phyloP scores from a whole-genome alignment of 1,139 yeast genomes.

The Zygoascus meyerae region DNA sequence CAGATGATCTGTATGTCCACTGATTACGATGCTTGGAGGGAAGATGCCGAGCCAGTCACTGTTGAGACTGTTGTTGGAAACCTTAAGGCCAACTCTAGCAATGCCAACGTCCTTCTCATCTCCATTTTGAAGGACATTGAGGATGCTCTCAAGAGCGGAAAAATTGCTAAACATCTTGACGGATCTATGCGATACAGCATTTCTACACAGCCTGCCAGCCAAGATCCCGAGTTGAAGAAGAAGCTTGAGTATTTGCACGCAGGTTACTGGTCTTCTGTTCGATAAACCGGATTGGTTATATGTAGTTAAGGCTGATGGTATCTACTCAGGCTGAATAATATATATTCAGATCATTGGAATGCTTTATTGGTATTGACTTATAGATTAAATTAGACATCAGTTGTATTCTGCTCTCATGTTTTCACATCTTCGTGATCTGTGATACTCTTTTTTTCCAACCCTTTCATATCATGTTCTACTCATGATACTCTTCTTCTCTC shows the following conservation, averaged over 20 bases:
- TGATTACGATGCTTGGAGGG: slow-evolving; percentile 98
- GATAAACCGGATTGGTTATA: background rate
- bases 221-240: slow-evolving; percentile 64
- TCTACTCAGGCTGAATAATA: too few species aligned
- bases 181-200: slow-evolving; percentile 81
- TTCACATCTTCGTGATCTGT: too few species aligned
- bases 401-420: too few species aligned
- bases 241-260: slow-evolving; percentile 87
- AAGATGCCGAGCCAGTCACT: slow-evolving; percentile 89
- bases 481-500: slow-evolving; percentile 3
- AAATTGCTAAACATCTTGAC: slow-evolving; percentile 59
- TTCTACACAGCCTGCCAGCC: slow-evolving; percentile 71
- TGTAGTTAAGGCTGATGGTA: background rate
- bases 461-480: background rate
- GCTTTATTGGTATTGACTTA: background rate
- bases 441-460: background rate
- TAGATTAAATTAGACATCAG: background rate
- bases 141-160: slow-evolving; percentile 51
- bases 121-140: slow-evolving; percentile 63
- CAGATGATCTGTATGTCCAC: slow-evolving; percentile 99
- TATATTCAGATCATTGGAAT: background rate
- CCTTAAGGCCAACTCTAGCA: slow-evolving; percentile 77
- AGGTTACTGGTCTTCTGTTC: slow-evolving; percentile 60
- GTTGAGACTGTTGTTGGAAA: slow-evolving; percentile 94
- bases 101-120: slow-evolving; percentile 75